Evolutionary conservation across 1,139 yeast species (phyloP).

Genomic region (Taiozyma sp.): DNA sequence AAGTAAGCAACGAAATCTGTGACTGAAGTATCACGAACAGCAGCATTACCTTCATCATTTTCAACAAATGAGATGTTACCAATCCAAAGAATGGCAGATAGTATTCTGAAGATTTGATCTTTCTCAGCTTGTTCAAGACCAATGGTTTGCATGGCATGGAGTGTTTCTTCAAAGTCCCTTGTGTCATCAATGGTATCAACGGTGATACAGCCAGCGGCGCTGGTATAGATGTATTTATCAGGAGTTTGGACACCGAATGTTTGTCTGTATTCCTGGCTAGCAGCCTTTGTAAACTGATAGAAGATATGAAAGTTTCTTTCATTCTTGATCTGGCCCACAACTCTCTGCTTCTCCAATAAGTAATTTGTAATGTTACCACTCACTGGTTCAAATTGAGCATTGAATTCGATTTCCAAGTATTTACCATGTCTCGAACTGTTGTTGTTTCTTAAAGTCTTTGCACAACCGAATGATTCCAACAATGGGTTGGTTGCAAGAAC

Average conservation of each 20-base stretch:
- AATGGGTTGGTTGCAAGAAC: conserved; percentile 96
- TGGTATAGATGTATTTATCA: conserved; percentile 85
- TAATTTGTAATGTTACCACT: conserved; percentile 97
- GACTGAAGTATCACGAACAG: conserved; percentile 76
- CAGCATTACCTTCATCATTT: conserved; percentile 82
- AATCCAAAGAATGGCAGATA: conserved; percentile 88
- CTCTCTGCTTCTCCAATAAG: conserved; percentile 89
- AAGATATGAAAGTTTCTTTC: conserved; percentile 97
- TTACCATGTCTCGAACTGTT: conserved; percentile 98
- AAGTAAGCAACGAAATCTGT: conserved; percentile 92
- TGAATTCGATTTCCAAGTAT: conserved; percentile 87
- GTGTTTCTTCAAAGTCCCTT: conserved; percentile 72
- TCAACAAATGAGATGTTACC: conserved; percentile 88
- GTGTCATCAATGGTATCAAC: conserved; percentile 86
- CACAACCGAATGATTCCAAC: conserved; percentile 96
- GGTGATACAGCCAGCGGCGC: conserved; percentile 77
- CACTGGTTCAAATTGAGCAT: conserved; percentile 76
- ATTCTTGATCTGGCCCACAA: conserved; percentile 84
- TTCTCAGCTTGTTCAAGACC: conserved; percentile 81
- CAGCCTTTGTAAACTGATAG: conserved; percentile 91
- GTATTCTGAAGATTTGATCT: conserved; percentile 79
- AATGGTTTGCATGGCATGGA: conserved; percentile 81
- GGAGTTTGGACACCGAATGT: conserved; percentile 88
- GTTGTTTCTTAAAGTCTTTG: conserved; percentile 92
- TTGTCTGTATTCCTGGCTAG: conserved; percentile 80